Base-by-base conservation (phyloP, 768 basidiomycete genomes). In the Termitomyces sp. region DNA sequence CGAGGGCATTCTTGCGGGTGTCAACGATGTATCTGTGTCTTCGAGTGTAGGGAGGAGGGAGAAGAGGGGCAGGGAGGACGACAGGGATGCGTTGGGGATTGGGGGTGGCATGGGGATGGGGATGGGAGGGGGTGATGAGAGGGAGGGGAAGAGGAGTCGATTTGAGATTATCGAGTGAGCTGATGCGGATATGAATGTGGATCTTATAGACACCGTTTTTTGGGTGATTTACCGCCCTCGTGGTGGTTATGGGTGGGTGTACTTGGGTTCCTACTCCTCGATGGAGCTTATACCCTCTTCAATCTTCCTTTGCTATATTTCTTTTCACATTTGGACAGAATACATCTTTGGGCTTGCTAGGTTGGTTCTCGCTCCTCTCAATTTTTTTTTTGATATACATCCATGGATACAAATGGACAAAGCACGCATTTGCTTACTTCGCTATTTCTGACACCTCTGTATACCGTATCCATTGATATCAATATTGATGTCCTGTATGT, bases 1-100 rank as follows among this genome's bases (percentile, higher is more conserved):
- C 31, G 89, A 89, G 61, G 76, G 77, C 4, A 78, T 87, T 21
- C 64, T 67, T 62, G 70, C 17, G 11, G 47, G 40, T 38, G 51
- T 74, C 72, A 3, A 9, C 31, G 40, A 63, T 65, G 64, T 70
- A 15, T 17, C 67, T 45, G 26, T 55, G 53, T 60, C 50, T 9
- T 23, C 9, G 19, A 21, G 37, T 5, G 14, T 17, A 7, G 54
- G 54, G 46, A 46, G 54, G 26, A 47, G 45, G 37, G 54, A 46
- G 45, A 55, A 47, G 44, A 47, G 46, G 9, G 45, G 35, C 23
- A 55, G 46, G 26, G 54, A 47, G 23, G 46, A 55, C 5, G 54
- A 47, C n/a, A 14, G 45, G 23, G 54, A 37, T 28, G 21, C 3
- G 23, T 12, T 46, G 17, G 35, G 35, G 14, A 35, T 23, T 15